Evolutionary conservation across 2,329 filamentous ascomycete genomes (phyloP).

Genomic region (Pseudohalonectria lignicola): DNA sequence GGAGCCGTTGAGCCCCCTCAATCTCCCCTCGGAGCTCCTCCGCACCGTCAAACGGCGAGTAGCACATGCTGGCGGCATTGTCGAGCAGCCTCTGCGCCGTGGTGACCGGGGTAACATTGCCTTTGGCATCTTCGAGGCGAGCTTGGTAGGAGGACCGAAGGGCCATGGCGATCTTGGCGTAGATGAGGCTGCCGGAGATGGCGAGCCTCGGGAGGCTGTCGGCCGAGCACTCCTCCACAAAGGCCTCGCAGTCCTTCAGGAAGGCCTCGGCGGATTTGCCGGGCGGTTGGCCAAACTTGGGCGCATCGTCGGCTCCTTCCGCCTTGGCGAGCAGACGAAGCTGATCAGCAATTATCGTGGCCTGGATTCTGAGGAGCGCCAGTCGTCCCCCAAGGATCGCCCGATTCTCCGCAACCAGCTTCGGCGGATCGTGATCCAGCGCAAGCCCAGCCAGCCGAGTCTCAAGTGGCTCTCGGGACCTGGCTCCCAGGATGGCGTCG

Average conservation of each 20-base stretch:
- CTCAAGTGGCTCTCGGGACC: neutral
- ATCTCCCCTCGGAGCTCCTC: conserved; percentile 8
- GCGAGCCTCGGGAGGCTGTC: neutral
- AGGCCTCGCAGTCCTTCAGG: neutral
- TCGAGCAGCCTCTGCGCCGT: conserved; percentile 11
- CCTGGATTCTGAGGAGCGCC: too few species aligned
- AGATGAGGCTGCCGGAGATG: neutral
- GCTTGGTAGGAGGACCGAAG: conserved; percentile 5
- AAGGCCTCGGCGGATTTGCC: too few species aligned
- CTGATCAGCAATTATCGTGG: too few species aligned
- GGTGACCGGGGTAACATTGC: too few species aligned
- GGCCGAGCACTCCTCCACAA: neutral
- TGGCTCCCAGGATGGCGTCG: neutral
- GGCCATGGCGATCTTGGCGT: conserved; percentile 1
- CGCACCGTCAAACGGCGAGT: conserved; percentile 2
- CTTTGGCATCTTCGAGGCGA: conserved; percentile 5
- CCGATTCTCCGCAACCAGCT: too few species aligned
- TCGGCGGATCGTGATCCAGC: too few species aligned
- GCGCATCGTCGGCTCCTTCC: too few species aligned
- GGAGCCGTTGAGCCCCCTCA: conserved; percentile 7
- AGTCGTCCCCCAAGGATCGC: too few species aligned
- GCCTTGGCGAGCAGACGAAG: too few species aligned
- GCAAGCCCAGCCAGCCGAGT: too few species aligned
- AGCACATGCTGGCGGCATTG: neutral
- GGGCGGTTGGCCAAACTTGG: too few species aligned